phyloP scores from a whole-genome alignment of 1,284 basidiomycete species.

The Microbotryomycetes sp. region DNA sequence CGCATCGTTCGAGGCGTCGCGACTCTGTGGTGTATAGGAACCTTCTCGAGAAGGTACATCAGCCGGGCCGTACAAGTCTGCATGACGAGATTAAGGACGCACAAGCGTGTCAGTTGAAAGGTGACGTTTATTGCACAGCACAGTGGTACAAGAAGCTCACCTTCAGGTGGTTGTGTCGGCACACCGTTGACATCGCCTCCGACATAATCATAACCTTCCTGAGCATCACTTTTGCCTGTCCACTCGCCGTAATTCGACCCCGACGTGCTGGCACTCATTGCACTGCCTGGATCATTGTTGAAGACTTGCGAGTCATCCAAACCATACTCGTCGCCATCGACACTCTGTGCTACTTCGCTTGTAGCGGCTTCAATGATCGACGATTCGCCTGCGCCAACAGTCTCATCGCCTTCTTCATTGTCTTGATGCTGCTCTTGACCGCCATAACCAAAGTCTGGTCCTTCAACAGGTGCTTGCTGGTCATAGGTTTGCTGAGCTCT shows the following conservation, averaged over 20 bases:
- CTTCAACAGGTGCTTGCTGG: background rate
- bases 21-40: slow-evolving; percentile 7
- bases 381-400: background rate
- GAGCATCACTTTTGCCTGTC: slow-evolving; percentile 22
- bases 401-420: background rate
- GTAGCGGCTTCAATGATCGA: background rate
- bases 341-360: background rate
- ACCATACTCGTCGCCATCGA: background rate
- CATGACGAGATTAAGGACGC: background rate
- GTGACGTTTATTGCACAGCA: background rate
- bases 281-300: background rate
- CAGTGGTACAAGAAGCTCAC: background rate
- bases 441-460: background rate
- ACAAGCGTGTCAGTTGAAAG: too few species aligned
- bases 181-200: background rate
- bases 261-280: slow-evolving; percentile 18
- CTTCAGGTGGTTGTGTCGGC: background rate
- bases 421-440: background rate
- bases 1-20: background rate
- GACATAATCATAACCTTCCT: slow-evolving; percentile 29
- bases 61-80: background rate
- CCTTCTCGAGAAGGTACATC: slow-evolving; percentile 9
- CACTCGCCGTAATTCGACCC: slow-evolving; percentile 29
- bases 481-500: background rate
- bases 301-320: slow-evolving; percentile 16